Evolutionary conservation across 495 filamentous ascomycete species (phyloP).

Genomic region (Neurospora sp.): DNA sequence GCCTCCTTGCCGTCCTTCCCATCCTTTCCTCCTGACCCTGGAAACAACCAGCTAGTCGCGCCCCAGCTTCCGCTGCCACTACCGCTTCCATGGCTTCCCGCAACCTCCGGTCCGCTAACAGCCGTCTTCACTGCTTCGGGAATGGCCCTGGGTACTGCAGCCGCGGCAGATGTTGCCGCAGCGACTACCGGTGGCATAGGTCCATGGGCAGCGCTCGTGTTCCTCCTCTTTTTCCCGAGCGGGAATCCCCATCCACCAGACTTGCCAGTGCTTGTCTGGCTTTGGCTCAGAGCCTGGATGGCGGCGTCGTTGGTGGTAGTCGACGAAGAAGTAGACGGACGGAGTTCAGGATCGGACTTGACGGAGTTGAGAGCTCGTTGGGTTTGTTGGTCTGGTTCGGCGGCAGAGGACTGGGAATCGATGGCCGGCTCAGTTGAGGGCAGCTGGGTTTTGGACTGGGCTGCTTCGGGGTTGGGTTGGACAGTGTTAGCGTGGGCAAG

Average conservation of each 20-base stretch:
- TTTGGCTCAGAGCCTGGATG: not conserved
- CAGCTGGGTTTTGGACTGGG: not conserved
- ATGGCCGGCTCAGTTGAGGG: not conserved
- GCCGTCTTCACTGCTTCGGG: not conserved
- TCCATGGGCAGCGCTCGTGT: not conserved
- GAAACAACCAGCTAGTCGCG: not conserved
- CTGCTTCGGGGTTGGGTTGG: not conserved
- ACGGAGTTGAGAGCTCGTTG: not conserved
- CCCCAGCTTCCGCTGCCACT: not conserved
- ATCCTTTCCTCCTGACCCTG: not conserved
- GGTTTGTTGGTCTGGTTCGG: not conserved
- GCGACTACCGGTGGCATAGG: not conserved
- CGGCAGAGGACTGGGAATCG: not conserved
- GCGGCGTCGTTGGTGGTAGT: not conserved
- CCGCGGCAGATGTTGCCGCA: not conserved
- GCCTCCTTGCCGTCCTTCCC: not conserved
- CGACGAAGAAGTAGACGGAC: not conserved
- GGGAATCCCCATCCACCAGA: not conserved
- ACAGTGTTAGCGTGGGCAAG: not conserved
- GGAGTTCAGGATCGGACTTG: not conserved
- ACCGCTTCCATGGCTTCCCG: not conserved
- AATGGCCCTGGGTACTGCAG: not conserved
- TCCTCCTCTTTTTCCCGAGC: not conserved
- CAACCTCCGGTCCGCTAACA: not conserved
- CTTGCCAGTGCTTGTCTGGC: not conserved